Percentiles rank a stretch among this genome's conserved stretches.
Conservation (phyloP, 176 grass and related monocot genomes). For the Phragmites australis region DNA sequence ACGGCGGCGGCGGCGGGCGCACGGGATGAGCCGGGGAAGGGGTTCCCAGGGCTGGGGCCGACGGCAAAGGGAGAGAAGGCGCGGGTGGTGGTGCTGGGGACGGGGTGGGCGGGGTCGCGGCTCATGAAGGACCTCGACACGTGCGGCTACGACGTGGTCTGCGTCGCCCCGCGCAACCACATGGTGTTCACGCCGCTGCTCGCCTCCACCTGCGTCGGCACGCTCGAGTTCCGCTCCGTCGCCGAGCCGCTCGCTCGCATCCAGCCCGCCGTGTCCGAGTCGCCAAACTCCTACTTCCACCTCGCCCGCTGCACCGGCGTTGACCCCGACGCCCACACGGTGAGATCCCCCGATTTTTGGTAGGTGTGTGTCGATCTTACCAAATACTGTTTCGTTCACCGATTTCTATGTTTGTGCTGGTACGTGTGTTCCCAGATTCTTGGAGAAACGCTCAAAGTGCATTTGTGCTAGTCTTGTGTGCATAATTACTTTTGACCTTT, state of each 20-base stretch:
- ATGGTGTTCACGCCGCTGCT: slow-evolving; percentile 99
- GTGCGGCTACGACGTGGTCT: slow-evolving; percentile 74
- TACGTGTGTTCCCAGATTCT: slow-evolving; percentile 22
- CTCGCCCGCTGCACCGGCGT: slow-evolving; percentile 76
- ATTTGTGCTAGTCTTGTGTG: not conserved
- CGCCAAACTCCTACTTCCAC: slow-evolving; percentile 83
- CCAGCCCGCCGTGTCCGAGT: slow-evolving; percentile 76
- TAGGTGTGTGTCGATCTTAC: not conserved
- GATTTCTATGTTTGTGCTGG: not conserved
- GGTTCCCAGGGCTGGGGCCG: slow-evolving; percentile 57
- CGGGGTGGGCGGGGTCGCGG: slow-evolving; percentile 88
- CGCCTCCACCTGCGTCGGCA: slow-evolving; percentile 97
- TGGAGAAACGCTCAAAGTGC: slow-evolving; percentile 3
- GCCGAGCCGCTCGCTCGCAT: slow-evolving; percentile 80
- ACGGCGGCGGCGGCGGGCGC: not conserved
- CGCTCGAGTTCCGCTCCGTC: slow-evolving; percentile 98
- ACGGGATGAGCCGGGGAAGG: slow-evolving; percentile 20
- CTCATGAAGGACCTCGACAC: slow-evolving; percentile 93
- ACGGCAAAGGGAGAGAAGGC: slow-evolving; percentile 77
- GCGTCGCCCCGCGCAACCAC: slow-evolving; percentile 93
- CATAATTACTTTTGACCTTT: slow-evolving; percentile 2
- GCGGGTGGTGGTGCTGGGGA: slow-evolving; percentile 86
- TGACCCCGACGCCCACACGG: slow-evolving; percentile 67
- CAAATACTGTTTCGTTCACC: slow-evolving; percentile 3
- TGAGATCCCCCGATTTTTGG: slow-evolving; percentile 29